Conservation (phyloP, 441 rosid genomes). For the Dalechampia spathulata region DNA sequence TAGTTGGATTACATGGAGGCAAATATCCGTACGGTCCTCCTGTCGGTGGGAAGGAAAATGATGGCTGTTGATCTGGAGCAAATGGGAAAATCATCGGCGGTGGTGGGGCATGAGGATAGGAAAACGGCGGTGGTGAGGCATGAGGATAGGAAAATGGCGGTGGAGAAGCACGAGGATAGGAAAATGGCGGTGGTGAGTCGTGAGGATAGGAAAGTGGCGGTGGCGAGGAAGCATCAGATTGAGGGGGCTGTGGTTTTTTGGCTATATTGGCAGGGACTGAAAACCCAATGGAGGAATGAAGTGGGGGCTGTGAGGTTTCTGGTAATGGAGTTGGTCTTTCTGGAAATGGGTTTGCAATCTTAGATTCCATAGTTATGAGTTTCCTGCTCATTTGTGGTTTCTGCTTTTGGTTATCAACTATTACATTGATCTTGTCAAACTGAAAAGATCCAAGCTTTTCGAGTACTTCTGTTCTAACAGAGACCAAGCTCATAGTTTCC, state of each 20-base stretch:
- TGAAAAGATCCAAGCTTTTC: slow-evolving; percentile 39
- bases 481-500: slow-evolving; percentile 21
- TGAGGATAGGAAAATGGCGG: too few relatives aligned
- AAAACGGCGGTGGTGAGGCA: too few relatives aligned
- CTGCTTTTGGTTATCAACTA: slow-evolving; percentile 20
- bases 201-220: slow-evolving; percentile 18
- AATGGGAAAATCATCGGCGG: slow-evolving; percentile 19
- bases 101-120: too few relatives aligned
- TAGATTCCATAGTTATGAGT: slow-evolving; percentile 31
- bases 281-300: slow-evolving; percentile 45
- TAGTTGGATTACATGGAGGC: slow-evolving; percentile 50
- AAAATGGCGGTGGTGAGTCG: too few relatives aligned
- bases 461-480: slow-evolving; percentile 22
- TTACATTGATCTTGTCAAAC: slow-evolving; percentile 34
- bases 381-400: slow-evolving; percentile 28
- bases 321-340: slow-evolving; percentile 43
- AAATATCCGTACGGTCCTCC: slow-evolving; percentile 26
- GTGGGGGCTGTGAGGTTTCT: slow-evolving; percentile 30
- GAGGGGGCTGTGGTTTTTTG: slow-evolving; percentile 30
- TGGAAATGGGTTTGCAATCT: slow-evolving; percentile 29
- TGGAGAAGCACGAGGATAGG: too few relatives aligned
- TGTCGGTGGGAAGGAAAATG: slow-evolving; percentile 23
- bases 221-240: slow-evolving; percentile 6
- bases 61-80: slow-evolving; percentile 22
- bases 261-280: slow-evolving; percentile 41